Evolutionary conservation across 1,284 basidiomycete species (phyloP), one percentile per base, ranked within the genome.

Genomic region (Sanguinoderma infundibulare): DNA sequence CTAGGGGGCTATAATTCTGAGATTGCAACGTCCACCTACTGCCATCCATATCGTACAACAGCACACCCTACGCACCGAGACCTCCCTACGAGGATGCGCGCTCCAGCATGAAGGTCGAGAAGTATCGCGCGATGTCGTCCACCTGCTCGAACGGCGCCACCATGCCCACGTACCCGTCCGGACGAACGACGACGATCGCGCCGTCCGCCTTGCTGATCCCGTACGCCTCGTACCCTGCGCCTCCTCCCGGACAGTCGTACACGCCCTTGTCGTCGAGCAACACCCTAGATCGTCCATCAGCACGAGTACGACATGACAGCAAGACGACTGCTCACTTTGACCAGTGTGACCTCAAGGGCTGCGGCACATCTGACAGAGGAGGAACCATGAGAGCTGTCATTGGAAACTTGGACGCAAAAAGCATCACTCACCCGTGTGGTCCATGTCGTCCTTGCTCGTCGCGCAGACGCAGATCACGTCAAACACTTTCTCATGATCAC

Each of bases 81-180:
- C 4, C 38, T 28, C 1, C 28, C 28, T 49, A 49, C 17, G 17
- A 26, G 14, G 6, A 15, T 4, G 28, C 15, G 24, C 10, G 15
- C 38, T 51, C 53, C 10, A 35, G 17, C 72, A 77, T 68, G 67
- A 85, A 84, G 3, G 70, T 72, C 1, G 76, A 71, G 59, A 90
- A 88, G 74, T 89, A 90, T 10, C 62, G 65, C 36, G 83, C 72
- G n/a, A 90, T 65, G n/a, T 76, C 76, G 5, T 74, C 68, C 40
- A 76, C 63, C 8, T 77, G 73, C 44, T 84, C 77, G 53, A 90
- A 72, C 0, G 87, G 81, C 0, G 78, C 78, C 17, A 90, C 76
- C 60, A 78, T 77, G 1, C 63, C 87, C 17, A 93, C 83, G 63
- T 91, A 91, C 7, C 90, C 90, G 67, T 93, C 91, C 2, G 91